These are phyloP conservation scores for Microglena sp. DNA, from an alignment of 139 green algal genomes.

Conservation along the genomic window DNA sequence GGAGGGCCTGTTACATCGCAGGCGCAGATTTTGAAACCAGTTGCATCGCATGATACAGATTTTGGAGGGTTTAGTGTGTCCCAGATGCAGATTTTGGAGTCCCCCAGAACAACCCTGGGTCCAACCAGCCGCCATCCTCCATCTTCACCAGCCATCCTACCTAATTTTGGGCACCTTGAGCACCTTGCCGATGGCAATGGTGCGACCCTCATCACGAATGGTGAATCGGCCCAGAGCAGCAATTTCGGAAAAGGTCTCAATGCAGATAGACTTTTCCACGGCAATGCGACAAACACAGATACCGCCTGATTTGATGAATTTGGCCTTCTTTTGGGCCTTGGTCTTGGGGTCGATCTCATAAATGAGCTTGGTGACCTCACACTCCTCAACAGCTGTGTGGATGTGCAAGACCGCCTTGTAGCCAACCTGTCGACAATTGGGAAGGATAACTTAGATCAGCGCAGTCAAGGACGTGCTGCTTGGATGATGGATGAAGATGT, in stretches of 20 bases:
- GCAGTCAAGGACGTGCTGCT: not conserved
- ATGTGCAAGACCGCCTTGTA: slow-evolving; percentile 76
- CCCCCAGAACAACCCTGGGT: too few species aligned
- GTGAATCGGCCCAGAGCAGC: slow-evolving; percentile 85
- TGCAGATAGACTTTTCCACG: slow-evolving; percentile 78
- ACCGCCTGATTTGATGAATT: slow-evolving; percentile 15
- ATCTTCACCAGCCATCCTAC: too few species aligned
- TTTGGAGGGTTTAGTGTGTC: too few species aligned
- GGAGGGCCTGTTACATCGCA: too few species aligned
- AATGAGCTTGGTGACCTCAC: slow-evolving; percentile 65
- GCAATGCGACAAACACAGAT: slow-evolving; percentile 44
- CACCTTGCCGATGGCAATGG: slow-evolving; percentile 94
- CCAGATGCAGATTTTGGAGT: too few species aligned
- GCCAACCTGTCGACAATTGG: too few species aligned
- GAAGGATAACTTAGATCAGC: too few species aligned
- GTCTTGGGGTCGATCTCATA: slow-evolving; percentile 77
- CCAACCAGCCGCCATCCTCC: too few species aligned
- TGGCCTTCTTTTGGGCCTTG: slow-evolving; percentile 53
- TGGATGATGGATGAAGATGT: too few species aligned
- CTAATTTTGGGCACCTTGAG: slow-evolving; percentile 64
- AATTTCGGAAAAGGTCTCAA: slow-evolving; percentile 74
- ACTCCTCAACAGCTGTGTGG: slow-evolving; percentile 67
- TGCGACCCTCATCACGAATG: slow-evolving; percentile 85
- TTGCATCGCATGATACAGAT: too few species aligned
- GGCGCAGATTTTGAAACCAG: too few species aligned